phyloP scores from a whole-genome alignment of 192 early-diverging fungal genomes.

The Mortierella hygrophila region DNA sequence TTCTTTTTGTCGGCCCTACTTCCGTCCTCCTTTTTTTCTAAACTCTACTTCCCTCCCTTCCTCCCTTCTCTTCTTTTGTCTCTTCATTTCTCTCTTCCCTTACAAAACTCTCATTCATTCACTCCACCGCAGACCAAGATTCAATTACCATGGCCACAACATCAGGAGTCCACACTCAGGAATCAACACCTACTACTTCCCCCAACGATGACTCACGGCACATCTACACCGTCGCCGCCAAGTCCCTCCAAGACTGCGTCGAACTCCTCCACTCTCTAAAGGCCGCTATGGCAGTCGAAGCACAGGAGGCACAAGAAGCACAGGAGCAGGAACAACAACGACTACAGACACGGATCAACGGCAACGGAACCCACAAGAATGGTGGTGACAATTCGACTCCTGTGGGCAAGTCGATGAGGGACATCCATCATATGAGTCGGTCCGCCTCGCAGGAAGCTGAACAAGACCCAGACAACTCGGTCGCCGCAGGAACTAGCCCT shows the following conservation, averaged over 20 bases:
- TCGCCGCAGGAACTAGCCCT: neutral
- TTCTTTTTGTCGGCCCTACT: neutral
- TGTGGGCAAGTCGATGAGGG: neutral
- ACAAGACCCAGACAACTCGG: neutral
- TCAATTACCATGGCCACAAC: neutral
- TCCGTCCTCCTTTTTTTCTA: neutral
- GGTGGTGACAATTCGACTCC: neutral
- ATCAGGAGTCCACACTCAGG: neutral
- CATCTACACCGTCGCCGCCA: constrained; percentile 41
- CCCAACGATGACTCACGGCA: constrained; percentile 2
- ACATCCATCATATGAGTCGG: constrained; percentile 33
- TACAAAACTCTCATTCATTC: neutral
- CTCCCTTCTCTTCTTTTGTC: neutral
- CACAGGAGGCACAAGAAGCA: constrained; percentile 9
- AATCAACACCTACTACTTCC: neutral
- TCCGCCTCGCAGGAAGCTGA: constrained; percentile 20
- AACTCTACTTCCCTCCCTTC: neutral
- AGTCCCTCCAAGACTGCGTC: constrained; percentile 33
- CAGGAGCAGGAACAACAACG: constrained; percentile 8
- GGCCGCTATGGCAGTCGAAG: constrained; percentile 24
- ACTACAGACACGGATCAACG: neutral
- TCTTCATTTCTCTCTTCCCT: neutral
- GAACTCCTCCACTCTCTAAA: constrained; percentile 36
- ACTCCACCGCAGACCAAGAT: neutral
- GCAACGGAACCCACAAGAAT: constrained; percentile 1